Conservation (phyloP, 2,329 filamentous ascomycete genomes). For the Paecilomyces niveus region DNA sequence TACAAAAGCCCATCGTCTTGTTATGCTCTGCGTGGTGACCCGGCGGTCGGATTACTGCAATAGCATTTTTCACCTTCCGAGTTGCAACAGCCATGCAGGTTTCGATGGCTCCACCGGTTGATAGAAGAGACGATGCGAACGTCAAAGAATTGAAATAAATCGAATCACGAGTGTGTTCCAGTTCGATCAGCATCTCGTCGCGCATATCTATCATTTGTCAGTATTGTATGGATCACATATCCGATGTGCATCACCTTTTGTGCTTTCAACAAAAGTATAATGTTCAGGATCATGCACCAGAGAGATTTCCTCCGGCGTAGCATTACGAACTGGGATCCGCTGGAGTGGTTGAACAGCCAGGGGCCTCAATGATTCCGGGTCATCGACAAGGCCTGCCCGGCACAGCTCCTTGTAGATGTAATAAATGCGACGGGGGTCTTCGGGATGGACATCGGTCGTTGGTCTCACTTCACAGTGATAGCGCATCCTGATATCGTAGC, state of each 20-base stretch:
- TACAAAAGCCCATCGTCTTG: constrained; percentile 84
- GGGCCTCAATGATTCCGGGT: constrained; percentile 44
- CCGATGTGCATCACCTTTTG: constrained; percentile 33
- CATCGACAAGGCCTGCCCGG: constrained; percentile 68
- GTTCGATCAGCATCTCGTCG: constrained; percentile 57
- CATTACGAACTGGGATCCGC: constrained; percentile 70
- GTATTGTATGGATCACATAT: not conserved
- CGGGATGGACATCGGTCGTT: constrained; percentile 70
- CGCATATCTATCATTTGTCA: constrained; percentile 34
- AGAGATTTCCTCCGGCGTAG: constrained; percentile 71
- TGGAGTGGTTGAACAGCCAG: constrained; percentile 49
- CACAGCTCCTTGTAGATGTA: constrained; percentile 88
- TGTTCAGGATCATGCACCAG: constrained; percentile 72
- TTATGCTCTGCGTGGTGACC: constrained; percentile 91
- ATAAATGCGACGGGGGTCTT: constrained; percentile 87
- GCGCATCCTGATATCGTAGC: constrained; percentile 93
- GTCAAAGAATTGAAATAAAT: constrained; percentile 80
- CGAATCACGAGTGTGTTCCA: constrained; percentile 66
- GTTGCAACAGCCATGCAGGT: constrained; percentile 85
- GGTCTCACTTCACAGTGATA: constrained; percentile 80
- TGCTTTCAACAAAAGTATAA: constrained; percentile 66
- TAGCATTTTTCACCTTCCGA: constrained; percentile 82
- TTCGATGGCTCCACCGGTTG: constrained; percentile 89
- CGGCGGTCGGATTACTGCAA: constrained; percentile 89
- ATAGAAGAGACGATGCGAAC: constrained; percentile 71